phyloP scores from a whole-genome alignment of 2,329 filamentous ascomycete genomes.

The Aspergillus ibericus region DNA sequence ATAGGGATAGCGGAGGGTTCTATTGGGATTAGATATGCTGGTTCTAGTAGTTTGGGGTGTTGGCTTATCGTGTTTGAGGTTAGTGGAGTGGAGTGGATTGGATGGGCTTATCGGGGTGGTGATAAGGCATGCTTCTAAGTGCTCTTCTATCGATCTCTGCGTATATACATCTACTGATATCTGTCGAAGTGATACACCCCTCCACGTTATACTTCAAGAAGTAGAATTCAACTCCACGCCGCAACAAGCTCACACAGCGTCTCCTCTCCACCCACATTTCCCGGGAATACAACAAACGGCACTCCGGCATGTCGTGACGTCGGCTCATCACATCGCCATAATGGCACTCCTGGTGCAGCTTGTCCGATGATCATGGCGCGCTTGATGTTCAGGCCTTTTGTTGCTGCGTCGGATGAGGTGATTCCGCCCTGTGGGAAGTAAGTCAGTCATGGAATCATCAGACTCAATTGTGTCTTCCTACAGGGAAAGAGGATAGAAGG shows the following conservation, averaged over 20 bases:
- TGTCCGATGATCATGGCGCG: conserved; percentile 58
- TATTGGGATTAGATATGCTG: too few species aligned
- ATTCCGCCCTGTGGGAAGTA: conserved; percentile 51
- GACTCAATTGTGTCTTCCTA: neutral
- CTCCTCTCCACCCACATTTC: conserved; percentile 56
- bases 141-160: too few species aligned
- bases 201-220: too few species aligned
- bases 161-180: too few species aligned
- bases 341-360: conserved; percentile 57
- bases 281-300: conserved; percentile 60
- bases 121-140: too few species aligned
- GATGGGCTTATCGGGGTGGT: too few species aligned
- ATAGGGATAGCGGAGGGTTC: too few species aligned
- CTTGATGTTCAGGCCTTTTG: conserved; percentile 56
- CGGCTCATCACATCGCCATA: conserved; percentile 59
- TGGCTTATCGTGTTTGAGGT: too few species aligned
- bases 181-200: too few species aligned
- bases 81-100: too few species aligned
- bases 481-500: neutral
- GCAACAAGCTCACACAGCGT: conserved; percentile 51
- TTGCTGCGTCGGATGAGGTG: conserved; percentile 60
- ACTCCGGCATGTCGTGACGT: conserved; percentile 53
- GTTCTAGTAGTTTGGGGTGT: too few species aligned
- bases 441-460: neutral
- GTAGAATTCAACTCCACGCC: conserved; percentile 35